Conservation (phyloP, 495 filamentous ascomycete genomes). For the Aspergillus indologenus region DNA sequence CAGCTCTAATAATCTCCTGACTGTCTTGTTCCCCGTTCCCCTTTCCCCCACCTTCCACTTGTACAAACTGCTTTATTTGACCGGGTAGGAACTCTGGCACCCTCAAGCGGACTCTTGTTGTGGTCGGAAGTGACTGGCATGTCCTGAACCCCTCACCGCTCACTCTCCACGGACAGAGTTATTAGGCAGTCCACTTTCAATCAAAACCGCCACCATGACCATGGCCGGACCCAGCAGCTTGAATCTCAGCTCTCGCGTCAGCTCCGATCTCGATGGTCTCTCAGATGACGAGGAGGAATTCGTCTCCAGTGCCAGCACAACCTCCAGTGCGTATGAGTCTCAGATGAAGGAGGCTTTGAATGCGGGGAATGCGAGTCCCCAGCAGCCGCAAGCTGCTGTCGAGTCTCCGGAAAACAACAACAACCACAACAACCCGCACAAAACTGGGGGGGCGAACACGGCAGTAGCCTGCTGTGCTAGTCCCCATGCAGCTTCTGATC, state of each 20-base stretch:
- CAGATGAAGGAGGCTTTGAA: conserved; percentile 30
- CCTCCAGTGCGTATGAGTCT: conserved; percentile 22
- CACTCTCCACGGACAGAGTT: background rate
- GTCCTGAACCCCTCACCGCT: background rate
- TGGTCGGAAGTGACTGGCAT: background rate
- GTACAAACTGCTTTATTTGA: background rate
- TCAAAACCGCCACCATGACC: conserved; percentile 15
- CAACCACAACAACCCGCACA: conserved; percentile 8
- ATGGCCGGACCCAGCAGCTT: conserved; percentile 22
- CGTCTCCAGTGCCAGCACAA: conserved; percentile 33
- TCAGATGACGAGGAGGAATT: conserved; percentile 38
- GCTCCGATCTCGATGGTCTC: conserved; percentile 26
- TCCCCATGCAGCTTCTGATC: background rate
- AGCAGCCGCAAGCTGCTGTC: conserved; percentile 2
- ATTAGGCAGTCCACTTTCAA: conserved; percentile 11
- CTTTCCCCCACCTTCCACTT: background rate
- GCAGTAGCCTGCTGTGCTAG: background rate
- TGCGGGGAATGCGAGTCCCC: conserved; percentile 8
- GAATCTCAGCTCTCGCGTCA: conserved; percentile 17
- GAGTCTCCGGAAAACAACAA: conserved; percentile 11
- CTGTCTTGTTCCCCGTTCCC: background rate
- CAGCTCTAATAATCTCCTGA: background rate
- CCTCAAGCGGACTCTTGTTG: no score
- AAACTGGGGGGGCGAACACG: background rate
- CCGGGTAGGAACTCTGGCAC: no score